Percentiles rank a stretch among this genome's conserved stretches.
Evolutionary conservation across 1,284 basidiomycete species (phyloP).

Genomic region (Ceratobasidium sp.): DNA sequence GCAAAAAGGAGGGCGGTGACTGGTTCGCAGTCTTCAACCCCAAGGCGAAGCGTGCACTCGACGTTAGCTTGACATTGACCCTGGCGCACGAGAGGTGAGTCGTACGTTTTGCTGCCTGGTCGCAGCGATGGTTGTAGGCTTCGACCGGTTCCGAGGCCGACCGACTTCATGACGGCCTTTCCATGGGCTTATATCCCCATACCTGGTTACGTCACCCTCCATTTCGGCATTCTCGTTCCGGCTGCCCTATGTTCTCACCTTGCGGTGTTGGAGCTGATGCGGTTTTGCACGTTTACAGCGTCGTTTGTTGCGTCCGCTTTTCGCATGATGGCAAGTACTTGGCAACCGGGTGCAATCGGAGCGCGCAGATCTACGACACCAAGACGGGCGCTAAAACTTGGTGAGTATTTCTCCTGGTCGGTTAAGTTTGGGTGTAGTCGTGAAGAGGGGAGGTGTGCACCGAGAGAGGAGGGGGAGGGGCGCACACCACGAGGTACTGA

Average conservation of each 20-base stretch:
- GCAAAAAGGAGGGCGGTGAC: slow-evolving; percentile 85
- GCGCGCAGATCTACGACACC: slow-evolving; percentile 90
- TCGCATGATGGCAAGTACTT: slow-evolving; percentile 88
- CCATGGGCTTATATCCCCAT: background rate
- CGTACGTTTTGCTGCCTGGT: slow-evolving; percentile 10
- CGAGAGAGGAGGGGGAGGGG: background rate
- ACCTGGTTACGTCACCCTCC: slow-evolving; percentile 33
- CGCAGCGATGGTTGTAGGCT: background rate
- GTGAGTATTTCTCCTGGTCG: slow-evolving; percentile 57
- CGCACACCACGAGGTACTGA: background rate
- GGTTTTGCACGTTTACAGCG: slow-evolving; percentile 59
- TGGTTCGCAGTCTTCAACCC: slow-evolving; percentile 97
- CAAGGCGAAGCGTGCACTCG: slow-evolving; percentile 80
- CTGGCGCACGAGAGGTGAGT: slow-evolving; percentile 90
- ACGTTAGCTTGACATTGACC: slow-evolving; percentile 91
- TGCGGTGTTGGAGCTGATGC: background rate
- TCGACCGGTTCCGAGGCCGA: slow-evolving; percentile 18
- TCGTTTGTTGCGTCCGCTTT: slow-evolving; percentile 93
- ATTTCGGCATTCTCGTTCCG: slow-evolving; percentile 24
- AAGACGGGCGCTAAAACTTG: slow-evolving; percentile 85
- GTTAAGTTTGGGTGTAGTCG: background rate
- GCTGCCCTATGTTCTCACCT: background rate
- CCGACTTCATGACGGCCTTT: slow-evolving; percentile 11
- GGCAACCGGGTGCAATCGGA: slow-evolving; percentile 91
- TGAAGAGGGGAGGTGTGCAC: background rate